Evolutionary conservation across 2,329 filamentous ascomycete genomes (phyloP), one percentile per base, ranked within the genome.

Genomic region (Chaetomiaceae sp.): DNA sequence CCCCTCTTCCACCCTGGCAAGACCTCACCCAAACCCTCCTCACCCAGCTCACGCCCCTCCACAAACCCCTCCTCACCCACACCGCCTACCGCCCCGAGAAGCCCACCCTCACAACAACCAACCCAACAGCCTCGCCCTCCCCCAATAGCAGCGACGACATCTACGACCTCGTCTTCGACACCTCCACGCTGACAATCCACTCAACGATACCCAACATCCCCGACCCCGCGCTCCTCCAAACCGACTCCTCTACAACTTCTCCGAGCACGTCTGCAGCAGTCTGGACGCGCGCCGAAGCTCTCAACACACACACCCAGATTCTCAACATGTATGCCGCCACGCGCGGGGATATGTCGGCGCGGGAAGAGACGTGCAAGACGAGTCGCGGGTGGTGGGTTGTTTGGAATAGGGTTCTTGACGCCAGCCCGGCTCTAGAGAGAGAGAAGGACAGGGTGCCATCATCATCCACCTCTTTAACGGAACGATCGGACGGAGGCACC

Each of bases 321-420:
- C 73, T 88, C 25, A 80, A 79, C 61, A 75, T 81, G 8, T 78
- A 81, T 59, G 68, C 71, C 17, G 66, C 72, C 8, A 80, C 79
- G 2, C 71, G 75, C 5, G 67, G 64, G 2, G 67, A 73, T 33
- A 59, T 61, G 15, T 67, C 68, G 4, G 78, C 81, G 55, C 65
- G 80, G 3, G 84, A 87, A 65, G 74, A 81, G 19, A 86, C 82
- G 1, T 81, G 78, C 62, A 85, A 87, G 72, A 87, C 84, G 4
- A 81, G 73, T 42, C 77, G 83, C 31, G 84, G 83, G 1, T 87
- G 83, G 82, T 87, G 84, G 84, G 74, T 87, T 27, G 82, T 86
- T 23, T 87, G 84, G 84, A 83, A 77, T 44, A 73, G 81, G 22
- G 70, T 85, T 20, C 63, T 78, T 6, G 75, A 75, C n/a, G n/a